Conservation (phyloP, 257 asterid genomes). For the Gentiana dahurica region DNA sequence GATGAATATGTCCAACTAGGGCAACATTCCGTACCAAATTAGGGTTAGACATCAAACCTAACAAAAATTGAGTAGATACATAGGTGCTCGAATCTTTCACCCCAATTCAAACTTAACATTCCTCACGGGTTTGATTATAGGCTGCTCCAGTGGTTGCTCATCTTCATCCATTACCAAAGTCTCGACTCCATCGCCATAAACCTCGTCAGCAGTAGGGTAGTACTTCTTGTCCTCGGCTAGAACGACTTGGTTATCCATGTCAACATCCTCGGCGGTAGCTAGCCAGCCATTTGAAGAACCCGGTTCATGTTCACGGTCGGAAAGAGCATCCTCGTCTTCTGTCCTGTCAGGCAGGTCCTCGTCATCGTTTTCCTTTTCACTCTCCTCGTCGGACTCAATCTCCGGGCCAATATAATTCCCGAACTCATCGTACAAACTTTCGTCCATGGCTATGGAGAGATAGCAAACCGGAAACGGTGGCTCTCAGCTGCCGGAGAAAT, state of each 20-base stretch:
- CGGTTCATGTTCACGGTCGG: conserved; percentile 65
- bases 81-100: conserved; percentile 86
- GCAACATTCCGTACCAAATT: conserved; percentile 77
- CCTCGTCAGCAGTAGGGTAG: conserved; percentile 98
- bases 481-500: too few species aligned
- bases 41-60: conserved; percentile 98
- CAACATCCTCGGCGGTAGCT: conserved; percentile 57
- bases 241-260: conserved; percentile 84
- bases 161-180: conserved; percentile 98
- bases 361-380: conserved; percentile 77
- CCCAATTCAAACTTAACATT: conserved; percentile 91
- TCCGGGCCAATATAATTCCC: conserved; percentile 98
- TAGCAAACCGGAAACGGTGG: too few species aligned
- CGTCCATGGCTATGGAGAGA: conserved; percentile 95
- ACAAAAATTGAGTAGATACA: conserved; percentile 79
- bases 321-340: conserved; percentile 50
- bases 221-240: conserved; percentile 93
- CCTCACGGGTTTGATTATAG: conserved; percentile 77
- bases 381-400: conserved; percentile 85
- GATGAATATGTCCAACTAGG: conserved; percentile 76
- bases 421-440: conserved; percentile 86
- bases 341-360: conserved; percentile 66
- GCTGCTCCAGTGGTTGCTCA: conserved; percentile 81
- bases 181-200: conserved; percentile 94
- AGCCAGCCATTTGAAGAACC: conserved; percentile 87